Evolutionary conservation across 495 filamentous ascomycete genomes (phyloP), one percentile per base, ranked within the genome.

Genomic region (Penicillium salamii): DNA sequence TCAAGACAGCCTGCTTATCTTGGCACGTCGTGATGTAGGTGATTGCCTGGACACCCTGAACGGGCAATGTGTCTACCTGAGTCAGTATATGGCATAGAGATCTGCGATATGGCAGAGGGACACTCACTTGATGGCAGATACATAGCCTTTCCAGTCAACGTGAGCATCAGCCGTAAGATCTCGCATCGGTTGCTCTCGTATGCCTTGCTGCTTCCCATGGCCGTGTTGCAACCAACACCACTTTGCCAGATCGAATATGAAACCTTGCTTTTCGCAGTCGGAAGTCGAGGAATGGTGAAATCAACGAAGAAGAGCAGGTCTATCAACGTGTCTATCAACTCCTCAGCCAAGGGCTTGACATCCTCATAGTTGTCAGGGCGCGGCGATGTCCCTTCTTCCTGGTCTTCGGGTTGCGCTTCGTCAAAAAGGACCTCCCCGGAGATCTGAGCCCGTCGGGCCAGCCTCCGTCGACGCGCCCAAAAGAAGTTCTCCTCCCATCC

Each of bases 221-320:
- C 78, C 6, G 87, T 89, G 64, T 95, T 95, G 70, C 92, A 97
- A 2, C 93, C 93, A 38, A 99, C 92, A 19, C 93, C 93, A 57
- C 87, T 97, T 67, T 97, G 90, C 93, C 93, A 99, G 57, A 99
- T 97, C 29, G 90, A 85, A 71, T 90, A 95, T 12, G 87, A 88
- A 32, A 96, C 86, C 65, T 95, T 96, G 54, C 77, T 77, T 61
- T 87, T 89, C 31, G 82, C 83, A 36, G 84, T 78, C 9, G 82
- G 68, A 3, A 75, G 68, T 37, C 72, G 64, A 1, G 91, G 91
- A 7, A 97, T 77, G 0, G 91, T 96, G 63, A 99, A 88, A 36
- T 87, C 88, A 17, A 88, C 83, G 65, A 88, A 96, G 78, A 98
- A 99, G 13, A 97, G 77, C 42, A 97, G 69, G 59, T 97, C 93